Evolutionary conservation across 768 basidiomycete genomes (phyloP).

Genomic region (Mrakia blollopis): DNA sequence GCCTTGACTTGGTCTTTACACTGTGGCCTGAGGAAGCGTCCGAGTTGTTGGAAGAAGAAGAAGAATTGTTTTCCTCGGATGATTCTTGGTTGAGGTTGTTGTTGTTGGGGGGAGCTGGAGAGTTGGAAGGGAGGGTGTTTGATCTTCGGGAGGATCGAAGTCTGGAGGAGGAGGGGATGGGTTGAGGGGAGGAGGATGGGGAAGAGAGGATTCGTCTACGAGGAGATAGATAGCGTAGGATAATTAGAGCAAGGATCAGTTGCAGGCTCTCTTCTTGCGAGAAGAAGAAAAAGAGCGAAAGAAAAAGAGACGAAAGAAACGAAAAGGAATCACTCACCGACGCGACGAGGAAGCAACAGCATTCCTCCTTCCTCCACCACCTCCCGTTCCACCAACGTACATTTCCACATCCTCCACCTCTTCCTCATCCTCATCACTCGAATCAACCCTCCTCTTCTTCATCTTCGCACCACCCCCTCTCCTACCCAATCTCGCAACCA

Average conservation of each 20-base stretch:
- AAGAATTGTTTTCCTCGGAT: neutral
- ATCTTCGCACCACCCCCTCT: neutral
- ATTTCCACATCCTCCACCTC: conserved; percentile 16
- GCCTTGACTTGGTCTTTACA: neutral
- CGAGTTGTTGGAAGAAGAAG: neutral
- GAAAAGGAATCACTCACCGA: neutral
- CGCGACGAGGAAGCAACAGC: neutral
- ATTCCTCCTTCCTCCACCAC: neutral
- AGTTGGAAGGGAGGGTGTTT: neutral
- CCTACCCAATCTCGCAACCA: no score
- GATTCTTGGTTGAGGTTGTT: neutral
- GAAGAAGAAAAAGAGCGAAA: neutral
- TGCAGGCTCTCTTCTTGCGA: neutral
- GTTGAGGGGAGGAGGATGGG: neutral
- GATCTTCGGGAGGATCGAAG: neutral
- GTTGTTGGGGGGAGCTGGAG: no score
- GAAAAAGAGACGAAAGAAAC: neutral
- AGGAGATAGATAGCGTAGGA: neutral
- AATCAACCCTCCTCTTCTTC: neutral
- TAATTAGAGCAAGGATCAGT: neutral
- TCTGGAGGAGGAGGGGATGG: neutral
- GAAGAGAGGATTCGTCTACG: neutral
- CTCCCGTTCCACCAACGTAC: neutral
- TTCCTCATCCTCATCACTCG: neutral
- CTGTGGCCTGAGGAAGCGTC: neutral